Percentiles rank a stretch among this genome's conserved stretches.
These are phyloP conservation scores for Sequoiadendron giganteum DNA, from an alignment of 75 land plant genomes.

Conservation along the genomic window DNA sequence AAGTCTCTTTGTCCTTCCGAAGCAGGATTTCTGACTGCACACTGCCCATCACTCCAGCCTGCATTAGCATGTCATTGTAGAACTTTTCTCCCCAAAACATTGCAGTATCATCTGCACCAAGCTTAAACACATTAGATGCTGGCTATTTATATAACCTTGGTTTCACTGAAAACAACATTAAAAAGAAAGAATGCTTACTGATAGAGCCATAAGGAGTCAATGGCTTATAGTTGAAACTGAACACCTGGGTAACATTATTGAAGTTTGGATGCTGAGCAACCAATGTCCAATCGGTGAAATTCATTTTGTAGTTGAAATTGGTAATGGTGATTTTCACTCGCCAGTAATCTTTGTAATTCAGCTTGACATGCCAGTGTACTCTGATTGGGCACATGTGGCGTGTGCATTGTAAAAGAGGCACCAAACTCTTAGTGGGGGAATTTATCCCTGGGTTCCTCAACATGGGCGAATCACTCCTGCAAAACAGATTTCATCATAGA, in stretches of 20 bases:
- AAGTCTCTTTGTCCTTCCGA: constrained; percentile 55
- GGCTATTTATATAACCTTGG: too few species aligned
- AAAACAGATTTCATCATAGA: neutral
- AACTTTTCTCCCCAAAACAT: constrained; percentile 88
- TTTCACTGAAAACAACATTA: too few species aligned
- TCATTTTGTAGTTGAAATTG: constrained; percentile 71
- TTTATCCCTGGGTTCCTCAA: constrained; percentile 35
- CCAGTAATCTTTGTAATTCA: constrained; percentile 87
- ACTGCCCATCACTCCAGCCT: constrained; percentile 73
- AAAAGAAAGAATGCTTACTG: neutral
- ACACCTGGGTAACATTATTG: constrained; percentile 62
- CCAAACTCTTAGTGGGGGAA: constrained; percentile 18
- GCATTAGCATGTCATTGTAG: constrained; percentile 78
- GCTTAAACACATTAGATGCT: too few species aligned
- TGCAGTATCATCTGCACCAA: constrained; percentile 81
- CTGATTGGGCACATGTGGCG: constrained; percentile 89
- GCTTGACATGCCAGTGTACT: constrained; percentile 90
- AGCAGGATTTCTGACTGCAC: constrained; percentile 91
- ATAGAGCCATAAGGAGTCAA: constrained; percentile 40
- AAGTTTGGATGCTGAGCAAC: constrained; percentile 85
- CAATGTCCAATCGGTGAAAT: constrained; percentile 74
- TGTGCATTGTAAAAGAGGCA: constrained; percentile 65
- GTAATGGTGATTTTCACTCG: constrained; percentile 78
- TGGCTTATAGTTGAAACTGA: constrained; percentile 83
- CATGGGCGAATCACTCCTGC: constrained; percentile 54